Conservation (phyloP, 768 basidiomycete genomes). For the Pleurotus salmoneostramineus region DNA sequence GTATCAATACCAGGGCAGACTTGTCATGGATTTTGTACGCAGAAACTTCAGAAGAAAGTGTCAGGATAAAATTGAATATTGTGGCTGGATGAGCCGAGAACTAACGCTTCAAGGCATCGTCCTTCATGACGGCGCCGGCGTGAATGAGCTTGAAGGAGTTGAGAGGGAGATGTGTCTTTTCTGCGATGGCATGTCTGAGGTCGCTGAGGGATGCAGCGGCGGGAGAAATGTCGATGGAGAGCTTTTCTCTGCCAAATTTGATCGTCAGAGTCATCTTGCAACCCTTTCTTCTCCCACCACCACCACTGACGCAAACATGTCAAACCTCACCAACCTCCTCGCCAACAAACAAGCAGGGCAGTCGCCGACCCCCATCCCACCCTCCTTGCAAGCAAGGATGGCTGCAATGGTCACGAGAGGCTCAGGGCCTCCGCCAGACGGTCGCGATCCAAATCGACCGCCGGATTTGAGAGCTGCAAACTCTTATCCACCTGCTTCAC, state of each 20-base stretch:
- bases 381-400: constrained; percentile 90
- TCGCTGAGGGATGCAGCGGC: constrained; percentile 3
- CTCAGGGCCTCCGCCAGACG: constrained; percentile 30
- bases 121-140: constrained; percentile 88
- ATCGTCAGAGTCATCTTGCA: constrained; percentile 38
- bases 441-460: constrained; percentile 20
- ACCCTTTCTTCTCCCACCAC: constrained; percentile 2
- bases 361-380: constrained; percentile 73
- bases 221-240: constrained; percentile 7
- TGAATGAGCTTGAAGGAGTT: constrained; percentile 83
- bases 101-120: constrained; percentile 66
- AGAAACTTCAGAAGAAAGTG: constrained; percentile 45
- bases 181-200: constrained; percentile 47
- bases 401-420: constrained; percentile 57
- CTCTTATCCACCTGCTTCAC: constrained; percentile 27
- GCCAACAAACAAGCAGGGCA: constrained; percentile 27
- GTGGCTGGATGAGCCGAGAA: constrained; percentile 2
- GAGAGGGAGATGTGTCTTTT: constrained; percentile 68
- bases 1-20: constrained; percentile 70
- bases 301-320: constrained; percentile 6
- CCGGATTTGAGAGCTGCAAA: constrained; percentile 28
- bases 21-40: constrained; percentile 70
- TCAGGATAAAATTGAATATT: not conserved
- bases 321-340: constrained; percentile 39
- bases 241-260: constrained; percentile 39